phyloP scores from a whole-genome alignment of 768 basidiomycete species.

The Suillus decipiens region DNA sequence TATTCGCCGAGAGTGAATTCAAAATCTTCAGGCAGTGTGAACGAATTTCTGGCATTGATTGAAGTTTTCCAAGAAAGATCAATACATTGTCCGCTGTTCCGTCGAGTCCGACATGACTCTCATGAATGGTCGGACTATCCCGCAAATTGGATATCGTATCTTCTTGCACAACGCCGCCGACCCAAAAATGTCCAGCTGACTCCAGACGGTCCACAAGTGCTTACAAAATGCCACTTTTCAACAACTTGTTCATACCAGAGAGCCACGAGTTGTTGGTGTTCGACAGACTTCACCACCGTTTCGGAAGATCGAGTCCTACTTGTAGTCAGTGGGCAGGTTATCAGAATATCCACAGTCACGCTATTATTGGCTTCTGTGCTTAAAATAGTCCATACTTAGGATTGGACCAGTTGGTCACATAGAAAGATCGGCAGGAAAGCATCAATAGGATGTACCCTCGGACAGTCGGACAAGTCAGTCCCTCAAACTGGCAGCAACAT shows the following conservation, averaged over 20 bases:
- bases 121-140: conserved; percentile 5
- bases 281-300: background rate
- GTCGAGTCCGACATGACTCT: background rate
- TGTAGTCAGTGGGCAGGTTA: background rate
- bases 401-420: background rate
- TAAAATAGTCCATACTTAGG: background rate
- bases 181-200: too few species aligned
- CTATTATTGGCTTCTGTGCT: background rate
- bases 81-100: background rate
- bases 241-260: background rate
- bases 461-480: too few species aligned
- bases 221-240: background rate
- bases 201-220: background rate
- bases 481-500: background rate
- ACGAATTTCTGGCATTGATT: background rate
- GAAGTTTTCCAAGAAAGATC: background rate
- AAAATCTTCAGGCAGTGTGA: background rate
- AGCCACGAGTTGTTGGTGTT: background rate
- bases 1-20: background rate
- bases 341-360: background rate
- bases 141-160: background rate
- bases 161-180: background rate
- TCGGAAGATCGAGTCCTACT: background rate
- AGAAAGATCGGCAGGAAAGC: background rate
- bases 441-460: background rate